Percentiles rank a stretch among this genome's conserved stretches.
Evolutionary conservation across 2,329 filamentous ascomycete species (phyloP).

Genomic region (Trichoderma simmonsii): DNA sequence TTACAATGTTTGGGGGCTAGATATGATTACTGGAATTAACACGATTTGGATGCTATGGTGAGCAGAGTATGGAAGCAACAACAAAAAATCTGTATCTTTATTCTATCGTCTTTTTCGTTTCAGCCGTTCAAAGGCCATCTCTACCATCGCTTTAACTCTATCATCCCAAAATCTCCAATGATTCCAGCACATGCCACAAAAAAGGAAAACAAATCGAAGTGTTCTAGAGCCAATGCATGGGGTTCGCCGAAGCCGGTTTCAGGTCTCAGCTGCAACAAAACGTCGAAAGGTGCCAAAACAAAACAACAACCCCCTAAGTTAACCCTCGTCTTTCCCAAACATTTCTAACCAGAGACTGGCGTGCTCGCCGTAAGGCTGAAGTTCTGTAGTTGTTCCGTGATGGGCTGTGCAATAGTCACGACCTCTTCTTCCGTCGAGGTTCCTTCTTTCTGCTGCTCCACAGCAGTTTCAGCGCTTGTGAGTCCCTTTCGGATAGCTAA

Average conservation of each 20-base stretch:
- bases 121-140: not conserved
- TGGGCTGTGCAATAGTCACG: not conserved
- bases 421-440: conserved; percentile 1
- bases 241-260: not conserved
- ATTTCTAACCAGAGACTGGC: not conserved
- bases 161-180: not conserved
- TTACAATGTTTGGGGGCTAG: not conserved
- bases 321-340: not conserved
- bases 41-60: not conserved
- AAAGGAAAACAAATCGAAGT: not conserved
- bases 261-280: not conserved
- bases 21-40: not conserved
- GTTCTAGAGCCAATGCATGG: not conserved
- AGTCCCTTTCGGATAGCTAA: conserved; percentile 89
- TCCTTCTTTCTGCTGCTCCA: conserved; percentile 16
- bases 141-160: not conserved
- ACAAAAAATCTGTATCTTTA: not conserved
- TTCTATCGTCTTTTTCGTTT: not conserved
- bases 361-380: conserved; percentile 11
- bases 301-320: not conserved
- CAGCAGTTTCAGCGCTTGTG: conserved; percentile 43
- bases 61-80: not conserved
- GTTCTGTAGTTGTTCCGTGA: conserved; percentile 7
- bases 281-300: not conserved
- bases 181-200: not conserved